Conservation (phyloP, 768 basidiomycete genomes). For the Mycena haematopus region DNA sequence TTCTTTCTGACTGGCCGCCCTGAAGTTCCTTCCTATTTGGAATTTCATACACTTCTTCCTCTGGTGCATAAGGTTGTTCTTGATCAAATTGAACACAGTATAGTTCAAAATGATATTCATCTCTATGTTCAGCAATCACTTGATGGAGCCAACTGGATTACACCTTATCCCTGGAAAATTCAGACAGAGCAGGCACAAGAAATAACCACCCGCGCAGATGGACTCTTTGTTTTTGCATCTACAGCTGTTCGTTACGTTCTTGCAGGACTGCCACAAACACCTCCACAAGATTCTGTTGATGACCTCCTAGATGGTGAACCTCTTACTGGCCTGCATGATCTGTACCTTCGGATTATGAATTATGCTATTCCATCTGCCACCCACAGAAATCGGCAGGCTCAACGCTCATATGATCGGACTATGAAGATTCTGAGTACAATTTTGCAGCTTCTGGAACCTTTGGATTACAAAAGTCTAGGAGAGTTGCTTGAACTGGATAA, state of each 20-base stretch:
- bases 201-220: not conserved
- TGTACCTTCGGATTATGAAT: not conserved
- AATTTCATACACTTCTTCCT: not conserved
- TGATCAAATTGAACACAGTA: not conserved
- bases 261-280: not conserved
- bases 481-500: not conserved
- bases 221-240: not conserved
- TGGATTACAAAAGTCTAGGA: not conserved
- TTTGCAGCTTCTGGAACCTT: not conserved
- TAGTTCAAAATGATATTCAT: not conserved
- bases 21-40: constrained; percentile 18
- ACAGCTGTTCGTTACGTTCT: constrained; percentile 4
- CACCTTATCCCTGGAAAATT: not conserved
- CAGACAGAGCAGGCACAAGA: not conserved
- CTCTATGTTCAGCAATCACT: not conserved
- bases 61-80: not conserved
- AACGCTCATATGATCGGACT: not conserved
- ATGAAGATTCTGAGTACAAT: not conserved
- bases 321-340: not conserved
- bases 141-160: constrained; percentile 6
- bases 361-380: not conserved
- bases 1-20: constrained; percentile 22
- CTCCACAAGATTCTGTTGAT: not conserved
- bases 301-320: not conserved
- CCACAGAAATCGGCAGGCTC: not conserved